phyloP scores from a whole-genome alignment of 2,329 filamentous ascomycete genomes.

The Colletotrichum sp. region DNA sequence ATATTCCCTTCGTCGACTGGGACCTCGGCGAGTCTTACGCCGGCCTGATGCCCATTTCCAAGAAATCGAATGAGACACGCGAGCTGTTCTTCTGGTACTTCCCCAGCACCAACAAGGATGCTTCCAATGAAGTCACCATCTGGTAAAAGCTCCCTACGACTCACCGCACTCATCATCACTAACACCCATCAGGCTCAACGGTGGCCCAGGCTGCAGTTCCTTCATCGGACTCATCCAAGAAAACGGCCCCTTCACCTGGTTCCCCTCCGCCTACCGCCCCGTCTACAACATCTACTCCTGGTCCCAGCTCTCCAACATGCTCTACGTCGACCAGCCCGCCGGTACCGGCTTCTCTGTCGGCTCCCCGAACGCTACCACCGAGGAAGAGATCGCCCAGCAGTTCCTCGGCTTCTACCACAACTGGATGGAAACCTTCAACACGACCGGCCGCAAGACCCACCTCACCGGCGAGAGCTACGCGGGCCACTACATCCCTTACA shows the following conservation, averaged over 20 bases:
- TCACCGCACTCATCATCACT: not conserved
- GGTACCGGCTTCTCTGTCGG: conserved; percentile 52
- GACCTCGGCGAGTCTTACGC: conserved; percentile 71
- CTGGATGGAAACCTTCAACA: conserved; percentile 71
- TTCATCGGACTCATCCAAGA: conserved; percentile 75
- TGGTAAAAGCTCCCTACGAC: conserved; percentile 34
- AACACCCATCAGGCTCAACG: not conserved
- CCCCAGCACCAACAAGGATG: conserved; percentile 54
- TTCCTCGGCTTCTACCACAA: conserved; percentile 82
- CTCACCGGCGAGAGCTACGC: conserved; percentile 77
- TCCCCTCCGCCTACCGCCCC: conserved; percentile 69
- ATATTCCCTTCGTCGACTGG: conserved; percentile 72
- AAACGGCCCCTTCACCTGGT: conserved; percentile 76
- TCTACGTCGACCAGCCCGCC: conserved; percentile 21
- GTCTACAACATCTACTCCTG: conserved; percentile 45
- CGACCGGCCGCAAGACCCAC: conserved; percentile 74
- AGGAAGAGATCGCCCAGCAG: conserved; percentile 70
- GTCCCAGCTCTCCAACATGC: conserved; percentile 46
- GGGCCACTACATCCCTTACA: conserved; percentile 72
- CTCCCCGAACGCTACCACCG: conserved; percentile 64
- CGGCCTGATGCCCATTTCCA: conserved; percentile 64
- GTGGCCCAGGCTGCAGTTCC: conserved; percentile 59
- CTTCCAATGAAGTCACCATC: conserved; percentile 67
- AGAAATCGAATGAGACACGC: conserved; percentile 44
- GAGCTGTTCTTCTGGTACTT: conserved; percentile 68